phyloP scores from a whole-genome alignment of 192 early-diverging fungal species.

The Coemansia biformis region DNA sequence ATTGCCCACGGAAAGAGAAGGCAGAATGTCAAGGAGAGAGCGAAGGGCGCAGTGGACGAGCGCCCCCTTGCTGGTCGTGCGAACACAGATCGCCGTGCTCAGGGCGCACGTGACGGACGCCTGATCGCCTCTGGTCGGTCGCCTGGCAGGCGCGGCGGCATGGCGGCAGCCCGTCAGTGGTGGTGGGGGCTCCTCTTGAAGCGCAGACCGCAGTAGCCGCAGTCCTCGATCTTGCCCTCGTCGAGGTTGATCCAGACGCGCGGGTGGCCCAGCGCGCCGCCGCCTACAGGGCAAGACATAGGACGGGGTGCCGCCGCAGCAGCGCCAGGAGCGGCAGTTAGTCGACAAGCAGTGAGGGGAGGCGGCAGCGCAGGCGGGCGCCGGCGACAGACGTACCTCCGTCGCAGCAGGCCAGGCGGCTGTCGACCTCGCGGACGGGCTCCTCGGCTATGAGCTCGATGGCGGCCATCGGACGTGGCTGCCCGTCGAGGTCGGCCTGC shows the following conservation, averaged over 20 bases:
- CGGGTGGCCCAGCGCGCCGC: slow-evolving; percentile 88
- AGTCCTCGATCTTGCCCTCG: slow-evolving; percentile 57
- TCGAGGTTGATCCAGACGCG: slow-evolving; percentile 90
- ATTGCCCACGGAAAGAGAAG: not conserved
- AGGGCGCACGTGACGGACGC: no score
- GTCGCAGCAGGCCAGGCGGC: slow-evolving; percentile 74
- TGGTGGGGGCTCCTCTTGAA: slow-evolving; percentile 71
- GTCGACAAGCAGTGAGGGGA: not conserved
- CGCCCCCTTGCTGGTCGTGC: no score
- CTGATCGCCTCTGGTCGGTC: no score
- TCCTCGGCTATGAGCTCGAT: slow-evolving; percentile 88
- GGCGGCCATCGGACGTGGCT: slow-evolving; percentile 86
- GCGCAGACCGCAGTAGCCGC: slow-evolving; percentile 80
- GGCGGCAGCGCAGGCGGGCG: not conserved
- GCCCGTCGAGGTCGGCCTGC: slow-evolving; percentile 71
- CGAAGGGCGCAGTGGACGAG: no score
- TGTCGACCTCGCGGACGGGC: slow-evolving; percentile 71
- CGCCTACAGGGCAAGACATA: no score
- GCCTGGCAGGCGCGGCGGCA: no score
- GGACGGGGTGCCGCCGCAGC: no score
- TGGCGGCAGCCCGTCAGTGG: no score
- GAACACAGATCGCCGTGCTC: no score
- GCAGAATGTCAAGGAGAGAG: no score
- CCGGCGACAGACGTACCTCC: slow-evolving; percentile 52
- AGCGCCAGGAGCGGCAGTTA: no score